Evolutionary conservation across 495 filamentous ascomycete genomes (phyloP).

Genomic region (Aspergillus steynii): DNA sequence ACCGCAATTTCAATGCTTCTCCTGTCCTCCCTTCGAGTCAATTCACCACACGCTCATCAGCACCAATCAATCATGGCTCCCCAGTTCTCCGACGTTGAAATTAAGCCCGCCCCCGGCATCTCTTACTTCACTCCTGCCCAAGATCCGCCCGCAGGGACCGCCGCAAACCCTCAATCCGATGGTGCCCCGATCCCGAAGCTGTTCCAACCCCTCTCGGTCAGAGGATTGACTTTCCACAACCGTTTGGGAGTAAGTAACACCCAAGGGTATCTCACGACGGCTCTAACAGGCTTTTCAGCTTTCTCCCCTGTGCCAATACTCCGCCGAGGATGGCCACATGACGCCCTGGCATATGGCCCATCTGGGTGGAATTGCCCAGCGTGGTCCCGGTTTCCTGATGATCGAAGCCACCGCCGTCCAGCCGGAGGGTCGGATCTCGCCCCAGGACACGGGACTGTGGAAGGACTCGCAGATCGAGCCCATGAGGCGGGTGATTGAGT

Average conservation of each 20-base stretch:
- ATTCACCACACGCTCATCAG: not conserved
- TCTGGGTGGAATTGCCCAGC: slow-evolving; percentile 58
- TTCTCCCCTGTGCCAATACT: slow-evolving; percentile 70
- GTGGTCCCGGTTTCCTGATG: slow-evolving; percentile 68
- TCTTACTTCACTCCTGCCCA: slow-evolving; percentile 72
- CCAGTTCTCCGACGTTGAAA: slow-evolving; percentile 33
- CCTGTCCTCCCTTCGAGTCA: not conserved
- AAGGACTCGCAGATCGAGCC: slow-evolving; percentile 68
- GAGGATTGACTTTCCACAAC: slow-evolving; percentile 61
- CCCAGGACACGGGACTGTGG: slow-evolving; percentile 72
- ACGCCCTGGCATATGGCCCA: slow-evolving; percentile 64
- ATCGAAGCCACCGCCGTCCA: slow-evolving; percentile 73
- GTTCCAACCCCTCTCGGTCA: slow-evolving; percentile 64
- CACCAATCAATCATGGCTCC: slow-evolving; percentile 1
- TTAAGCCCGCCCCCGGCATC: slow-evolving; percentile 48
- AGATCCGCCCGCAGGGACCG: slow-evolving; percentile 63
- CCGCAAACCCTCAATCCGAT: slow-evolving; percentile 58
- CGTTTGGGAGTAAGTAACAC: slow-evolving; percentile 51
- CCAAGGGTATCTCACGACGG: slow-evolving; percentile 5
- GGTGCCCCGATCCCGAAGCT: slow-evolving; percentile 62
- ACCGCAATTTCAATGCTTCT: not conserved
- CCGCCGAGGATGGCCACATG: slow-evolving; percentile 60
- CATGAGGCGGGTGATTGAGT: slow-evolving; percentile 62
- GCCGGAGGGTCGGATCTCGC: slow-evolving; percentile 76
- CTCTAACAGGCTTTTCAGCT: slow-evolving; percentile 30